Evolutionary conservation across 176 grass and related monocot species (phyloP).

Genomic region (Cymbopogon citratus): DNA sequence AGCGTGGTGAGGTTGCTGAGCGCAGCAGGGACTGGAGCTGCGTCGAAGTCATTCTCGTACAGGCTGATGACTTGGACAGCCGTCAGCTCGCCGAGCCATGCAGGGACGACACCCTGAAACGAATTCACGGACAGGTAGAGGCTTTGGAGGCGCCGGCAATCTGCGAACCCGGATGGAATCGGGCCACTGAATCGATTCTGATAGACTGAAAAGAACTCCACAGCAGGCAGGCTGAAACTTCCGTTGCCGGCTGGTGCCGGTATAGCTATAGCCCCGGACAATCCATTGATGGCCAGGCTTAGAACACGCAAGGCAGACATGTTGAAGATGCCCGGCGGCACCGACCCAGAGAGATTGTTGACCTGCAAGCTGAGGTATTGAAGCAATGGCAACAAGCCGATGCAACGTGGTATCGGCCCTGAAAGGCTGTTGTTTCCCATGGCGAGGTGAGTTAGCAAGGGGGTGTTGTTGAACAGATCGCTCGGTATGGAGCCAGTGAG

Average conservation of each 20-base stretch:
- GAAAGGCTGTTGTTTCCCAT: not conserved
- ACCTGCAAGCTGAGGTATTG: not conserved
- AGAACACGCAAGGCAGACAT: not conserved
- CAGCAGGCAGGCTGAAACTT: no score
- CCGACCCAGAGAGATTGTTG: not conserved
- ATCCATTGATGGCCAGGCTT: not conserved
- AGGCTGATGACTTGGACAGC: not conserved
- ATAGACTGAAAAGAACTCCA: no score
- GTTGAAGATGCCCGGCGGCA: not conserved
- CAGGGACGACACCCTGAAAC: not conserved
- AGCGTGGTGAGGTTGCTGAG: not conserved
- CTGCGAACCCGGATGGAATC: no score
- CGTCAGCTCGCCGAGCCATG: not conserved
- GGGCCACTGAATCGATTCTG: no score
- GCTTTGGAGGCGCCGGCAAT: not conserved
- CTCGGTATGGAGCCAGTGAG: not conserved
- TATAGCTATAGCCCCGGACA: no score
- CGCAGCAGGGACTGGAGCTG: not conserved
- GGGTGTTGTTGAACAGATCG: not conserved
- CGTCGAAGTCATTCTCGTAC: not conserved
- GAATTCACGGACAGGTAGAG: not conserved
- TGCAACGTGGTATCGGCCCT: not conserved
- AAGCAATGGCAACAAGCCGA: not conserved
- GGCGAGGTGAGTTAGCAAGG: not conserved
- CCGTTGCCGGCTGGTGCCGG: no score